Base-by-base conservation (phyloP, 2,329 filamentous ascomycete genomes). In the Parastagonospora nodorum region DNA sequence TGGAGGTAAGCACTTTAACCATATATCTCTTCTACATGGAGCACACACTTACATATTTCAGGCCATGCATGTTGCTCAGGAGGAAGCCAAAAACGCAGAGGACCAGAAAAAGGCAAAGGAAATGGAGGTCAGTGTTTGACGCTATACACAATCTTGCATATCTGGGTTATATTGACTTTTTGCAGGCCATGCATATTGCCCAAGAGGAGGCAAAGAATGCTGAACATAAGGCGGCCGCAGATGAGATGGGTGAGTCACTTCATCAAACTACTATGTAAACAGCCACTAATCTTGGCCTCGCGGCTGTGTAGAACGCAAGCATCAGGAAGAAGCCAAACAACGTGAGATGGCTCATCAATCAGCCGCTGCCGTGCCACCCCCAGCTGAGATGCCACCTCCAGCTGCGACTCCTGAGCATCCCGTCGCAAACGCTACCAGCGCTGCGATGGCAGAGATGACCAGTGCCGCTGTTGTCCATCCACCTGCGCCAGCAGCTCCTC, bases 131-230 rank as follows among this genome's bases (percentile, higher is more conserved):
- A 27, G 36, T 24, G 4, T 14, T 9, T 32, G 12, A 4, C 12
- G 15, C 8, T 37, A 14, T n/a, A 36, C 8, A 37, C 35, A 11
- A 11, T 33, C n/a, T 33, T 33, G 10, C 10, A 33, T 33, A n/a
- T 33, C 10, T 33, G 10, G n/a, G 3, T 33, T 2, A 5, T 2
- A 1, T 36, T 2, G 8, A 14, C 4, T 7, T 36, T 12, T 39
- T 19, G 12, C 10, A 55, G 44, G 45, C 29, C 2, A 51, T 43
- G 51, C 55, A 48, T 24, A 45, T 36, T 39, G 51, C 45, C 15
- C 35, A 47, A 5, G 54, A 48, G 14, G n/a, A 51, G 11, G 54
- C 48, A 29, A 52, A 55, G 19, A 40, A 39, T 8, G 42, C 46
- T 14, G 48, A 51, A n/a, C 41, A 48, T 4, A 45, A 48, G 32